Conservation (phyloP, 345 rosid genomes). For the Clarkia xantiana region DNA sequence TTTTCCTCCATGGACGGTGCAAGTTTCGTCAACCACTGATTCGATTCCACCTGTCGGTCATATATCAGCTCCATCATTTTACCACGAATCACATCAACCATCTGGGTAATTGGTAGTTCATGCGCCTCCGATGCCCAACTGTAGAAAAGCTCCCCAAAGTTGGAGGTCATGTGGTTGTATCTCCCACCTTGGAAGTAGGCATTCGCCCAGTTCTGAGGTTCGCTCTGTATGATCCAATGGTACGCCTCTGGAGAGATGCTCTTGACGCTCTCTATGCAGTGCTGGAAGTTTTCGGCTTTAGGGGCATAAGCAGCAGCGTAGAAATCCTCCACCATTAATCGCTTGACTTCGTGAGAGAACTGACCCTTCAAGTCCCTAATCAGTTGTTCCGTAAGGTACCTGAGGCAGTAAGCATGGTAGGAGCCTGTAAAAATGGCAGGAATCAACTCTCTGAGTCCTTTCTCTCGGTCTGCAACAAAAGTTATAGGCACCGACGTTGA, state of each 20-base stretch:
- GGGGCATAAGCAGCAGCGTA: conserved; percentile 61
- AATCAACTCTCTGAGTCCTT: conserved; percentile 59
- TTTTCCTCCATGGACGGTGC: conserved; percentile 73
- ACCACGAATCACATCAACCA: conserved; percentile 68
- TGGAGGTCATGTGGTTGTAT: conserved; percentile 70
- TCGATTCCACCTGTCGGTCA: conserved; percentile 31
- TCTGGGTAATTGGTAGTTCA: conserved; percentile 82
- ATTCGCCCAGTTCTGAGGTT: conserved; percentile 85
- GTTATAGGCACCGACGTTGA: conserved; percentile 49
- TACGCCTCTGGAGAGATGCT: conserved; percentile 68
- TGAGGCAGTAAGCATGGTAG: conserved; percentile 61
- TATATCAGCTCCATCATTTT: conserved; percentile 64
- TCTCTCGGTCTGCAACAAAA: conserved; percentile 70
- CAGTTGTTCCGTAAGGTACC: conserved; percentile 59
- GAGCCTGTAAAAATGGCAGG: conserved; percentile 49
- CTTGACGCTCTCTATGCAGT: conserved; percentile 54
- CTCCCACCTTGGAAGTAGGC: conserved; percentile 72
- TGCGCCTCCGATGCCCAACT: conserved; percentile 73
- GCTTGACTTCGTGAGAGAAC: conserved; percentile 79
- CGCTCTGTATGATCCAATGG: conserved; percentile 69
- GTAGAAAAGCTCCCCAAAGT: conserved; percentile 70
- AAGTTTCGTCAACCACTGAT: conserved; percentile 46
- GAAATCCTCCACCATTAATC: conserved; percentile 64
- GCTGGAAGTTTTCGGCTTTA: conserved; percentile 46
- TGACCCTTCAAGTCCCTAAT: conserved; percentile 70